Conservation (phyloP, 768 basidiomycete genomes). For the Lyophyllum decastes region DNA sequence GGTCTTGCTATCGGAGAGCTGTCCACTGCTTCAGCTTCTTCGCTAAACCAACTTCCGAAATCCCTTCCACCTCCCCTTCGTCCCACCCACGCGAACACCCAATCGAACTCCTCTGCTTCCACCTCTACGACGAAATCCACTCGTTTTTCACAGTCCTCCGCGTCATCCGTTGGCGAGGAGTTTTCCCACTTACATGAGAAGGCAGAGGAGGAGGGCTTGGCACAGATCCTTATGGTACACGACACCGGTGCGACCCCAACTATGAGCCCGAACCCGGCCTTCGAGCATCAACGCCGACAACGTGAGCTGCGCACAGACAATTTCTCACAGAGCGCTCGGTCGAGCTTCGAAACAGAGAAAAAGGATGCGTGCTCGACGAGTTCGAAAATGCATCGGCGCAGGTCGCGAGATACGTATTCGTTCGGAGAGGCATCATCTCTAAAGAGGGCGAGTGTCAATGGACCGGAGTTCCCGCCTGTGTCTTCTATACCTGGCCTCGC, state of each 20-base stretch:
- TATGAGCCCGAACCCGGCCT: slow-evolving; percentile 51
- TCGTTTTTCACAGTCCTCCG: slow-evolving; percentile 46
- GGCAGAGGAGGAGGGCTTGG: slow-evolving; percentile 21
- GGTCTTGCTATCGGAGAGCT: slow-evolving; percentile 32
- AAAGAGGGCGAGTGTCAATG: slow-evolving; percentile 16
- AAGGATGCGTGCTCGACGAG: slow-evolving; percentile 10
- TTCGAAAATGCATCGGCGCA: slow-evolving; percentile 22
- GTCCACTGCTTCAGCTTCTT: slow-evolving; percentile 18
- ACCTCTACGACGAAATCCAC: slow-evolving; percentile 27
- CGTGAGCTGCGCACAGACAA: slow-evolving; percentile 17
- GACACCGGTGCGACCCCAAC: slow-evolving; percentile 53
- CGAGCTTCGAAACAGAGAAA: slow-evolving; percentile 6
- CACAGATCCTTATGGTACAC: slow-evolving; percentile 41
- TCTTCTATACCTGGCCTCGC: slow-evolving; percentile 42
- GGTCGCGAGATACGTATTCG: slow-evolving; percentile 21
- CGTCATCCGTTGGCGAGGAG: slow-evolving; percentile 45
- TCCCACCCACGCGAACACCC: slow-evolving; percentile 10
- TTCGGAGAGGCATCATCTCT: not conserved
- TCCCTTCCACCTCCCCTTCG: slow-evolving; percentile 3
- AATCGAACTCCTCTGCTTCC: slow-evolving; percentile 16
- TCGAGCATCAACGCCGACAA: slow-evolving; percentile 28
- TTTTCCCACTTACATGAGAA: slow-evolving; percentile 11
- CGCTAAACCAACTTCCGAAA: not conserved
- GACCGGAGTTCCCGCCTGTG: slow-evolving; percentile 30
- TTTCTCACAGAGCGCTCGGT: not conserved